A percentile compares a stretch with the other conserved stretches of the same genome.
Conservation (phyloP, 768 basidiomycete genomes). For the Macrolepiota albuminosa region DNA sequence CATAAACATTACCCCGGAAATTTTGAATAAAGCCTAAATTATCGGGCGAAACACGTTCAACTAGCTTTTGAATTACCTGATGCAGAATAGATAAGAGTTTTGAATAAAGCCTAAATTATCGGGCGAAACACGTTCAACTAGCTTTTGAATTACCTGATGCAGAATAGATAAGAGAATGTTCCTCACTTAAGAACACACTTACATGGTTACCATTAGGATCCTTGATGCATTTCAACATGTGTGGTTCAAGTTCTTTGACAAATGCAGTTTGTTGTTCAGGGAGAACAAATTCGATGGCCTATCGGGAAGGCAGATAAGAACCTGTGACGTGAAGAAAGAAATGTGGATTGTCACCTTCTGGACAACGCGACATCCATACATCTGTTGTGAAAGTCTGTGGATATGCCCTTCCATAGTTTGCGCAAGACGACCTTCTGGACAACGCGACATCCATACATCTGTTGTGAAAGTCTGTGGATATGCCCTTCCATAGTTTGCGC, state of each 20-base stretch:
- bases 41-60: conserved; percentile 76
- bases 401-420: conserved; percentile 75
- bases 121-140: conserved; percentile 75
- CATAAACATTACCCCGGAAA: conserved; percentile 75
- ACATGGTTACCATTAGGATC: conserved; percentile 96
- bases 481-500: conserved; percentile 73
- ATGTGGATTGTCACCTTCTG: conserved; percentile 62
- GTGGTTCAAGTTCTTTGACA: conserved; percentile 73
- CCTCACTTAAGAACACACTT: conserved; percentile 13
- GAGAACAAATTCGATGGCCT: conserved; percentile 82
- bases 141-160: conserved; percentile 76
- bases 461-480: conserved; percentile 70
- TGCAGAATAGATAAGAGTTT: conserved; percentile 16
- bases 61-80: conserved; percentile 84
- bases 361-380: conserved; percentile 96
- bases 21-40: conserved; percentile 68
- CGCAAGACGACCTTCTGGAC: conserved; percentile 81
- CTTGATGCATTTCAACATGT: conserved; percentile 81
- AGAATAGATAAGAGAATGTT: background rate
- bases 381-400: conserved; percentile 74
- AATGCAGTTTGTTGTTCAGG: conserved; percentile 75
- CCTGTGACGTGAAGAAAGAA: background rate
- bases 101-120: conserved; percentile 74
- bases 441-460: conserved; percentile 96
- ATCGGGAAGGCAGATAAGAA: conserved; percentile 11